phyloP scores from a whole-genome alignment of 371 early-diverging fungal species.

The Lichtheimia ramosa region DNA sequence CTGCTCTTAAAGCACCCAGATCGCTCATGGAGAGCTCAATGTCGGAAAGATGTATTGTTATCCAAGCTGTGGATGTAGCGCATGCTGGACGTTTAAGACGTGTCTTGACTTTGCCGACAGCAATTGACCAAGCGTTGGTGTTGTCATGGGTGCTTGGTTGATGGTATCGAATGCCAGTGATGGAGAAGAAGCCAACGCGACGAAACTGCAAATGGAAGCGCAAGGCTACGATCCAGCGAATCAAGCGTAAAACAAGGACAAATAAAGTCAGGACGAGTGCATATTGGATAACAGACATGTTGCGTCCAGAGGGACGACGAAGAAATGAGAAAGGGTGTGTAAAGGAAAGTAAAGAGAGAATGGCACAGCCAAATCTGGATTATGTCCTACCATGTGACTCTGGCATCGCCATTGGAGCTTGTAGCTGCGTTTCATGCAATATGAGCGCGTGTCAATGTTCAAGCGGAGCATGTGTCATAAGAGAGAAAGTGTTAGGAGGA shows the following conservation, averaged over 20 bases:
- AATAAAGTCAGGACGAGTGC: constrained; percentile 13
- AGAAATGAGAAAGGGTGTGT: not conserved
- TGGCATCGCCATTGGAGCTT: not conserved
- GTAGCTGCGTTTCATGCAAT: too few relatives aligned
- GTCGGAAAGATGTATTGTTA: constrained; percentile 35
- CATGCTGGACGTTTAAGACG: constrained; percentile 29
- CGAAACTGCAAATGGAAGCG: constrained; percentile 43
- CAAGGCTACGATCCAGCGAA: constrained; percentile 25
- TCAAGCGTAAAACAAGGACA: constrained; percentile 12
- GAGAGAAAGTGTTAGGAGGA: too few relatives aligned
- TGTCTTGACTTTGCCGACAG: constrained; percentile 44
- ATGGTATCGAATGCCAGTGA: constrained; percentile 38
- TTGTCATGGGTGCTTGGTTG: constrained; percentile 20
- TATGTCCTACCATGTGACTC: not conserved
- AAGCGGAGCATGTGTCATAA: too few relatives aligned
- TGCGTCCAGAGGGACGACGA: not conserved
- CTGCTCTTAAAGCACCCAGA: constrained; percentile 14
- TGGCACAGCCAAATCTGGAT: too few relatives aligned
- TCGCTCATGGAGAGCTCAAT: constrained; percentile 25
- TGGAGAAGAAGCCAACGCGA: constrained; percentile 45
- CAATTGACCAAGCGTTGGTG: constrained; percentile 22
- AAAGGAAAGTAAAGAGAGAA: not conserved
- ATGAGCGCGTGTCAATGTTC: too few relatives aligned
- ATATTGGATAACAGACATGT: constrained; percentile 13
- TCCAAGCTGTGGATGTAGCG: constrained; percentile 29